Evolutionary conservation across 2,329 filamentous ascomycete species (phyloP).

Genomic region (Penicillium occitanis): DNA sequence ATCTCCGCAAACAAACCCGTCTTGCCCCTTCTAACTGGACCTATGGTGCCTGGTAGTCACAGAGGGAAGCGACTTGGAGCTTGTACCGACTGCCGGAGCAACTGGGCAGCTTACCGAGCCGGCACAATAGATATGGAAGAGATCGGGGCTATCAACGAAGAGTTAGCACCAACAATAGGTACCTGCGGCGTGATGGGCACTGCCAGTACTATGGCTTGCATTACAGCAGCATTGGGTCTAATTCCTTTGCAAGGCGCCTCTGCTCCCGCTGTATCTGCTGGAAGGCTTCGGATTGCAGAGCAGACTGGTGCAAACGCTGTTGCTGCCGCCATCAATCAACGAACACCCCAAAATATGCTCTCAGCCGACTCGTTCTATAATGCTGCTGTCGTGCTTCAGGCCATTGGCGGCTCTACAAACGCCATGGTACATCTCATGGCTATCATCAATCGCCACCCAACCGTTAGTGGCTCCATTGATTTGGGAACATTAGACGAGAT

Average conservation of each 20-base stretch:
- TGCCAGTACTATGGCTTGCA: slow-evolving; percentile 58
- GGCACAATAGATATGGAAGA: slow-evolving; percentile 69
- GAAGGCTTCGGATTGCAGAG: slow-evolving; percentile 53
- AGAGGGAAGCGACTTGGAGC: slow-evolving; percentile 61
- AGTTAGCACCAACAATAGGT: slow-evolving; percentile 67
- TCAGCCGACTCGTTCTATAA: slow-evolving; percentile 52
- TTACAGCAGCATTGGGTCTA: slow-evolving; percentile 53
- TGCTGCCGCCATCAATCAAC: slow-evolving; percentile 38
- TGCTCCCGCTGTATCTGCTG: slow-evolving; percentile 56
- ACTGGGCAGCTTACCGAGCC: slow-evolving; percentile 70
- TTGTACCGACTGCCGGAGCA: slow-evolving; percentile 67
- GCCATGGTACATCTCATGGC: slow-evolving; percentile 57
- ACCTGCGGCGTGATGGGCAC: slow-evolving; percentile 61
- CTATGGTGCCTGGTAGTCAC: slow-evolving; percentile 72
- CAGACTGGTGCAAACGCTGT: slow-evolving; percentile 54
- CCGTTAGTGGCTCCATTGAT: slow-evolving; percentile 46
- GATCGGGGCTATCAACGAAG: slow-evolving; percentile 68
- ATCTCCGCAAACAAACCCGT: slow-evolving; percentile 73
- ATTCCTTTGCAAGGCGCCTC: slow-evolving; percentile 55
- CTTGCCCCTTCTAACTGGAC: slow-evolving; percentile 67
- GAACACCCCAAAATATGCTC: slow-evolving; percentile 47
- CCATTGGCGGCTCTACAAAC: slow-evolving; percentile 58
- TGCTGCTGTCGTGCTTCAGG: slow-evolving; percentile 54
- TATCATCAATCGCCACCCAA: slow-evolving; percentile 56
- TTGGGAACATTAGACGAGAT: slow-evolving; percentile 51